Conservation (phyloP, 176 grass and related monocot species). For the Canna indica region DNA sequence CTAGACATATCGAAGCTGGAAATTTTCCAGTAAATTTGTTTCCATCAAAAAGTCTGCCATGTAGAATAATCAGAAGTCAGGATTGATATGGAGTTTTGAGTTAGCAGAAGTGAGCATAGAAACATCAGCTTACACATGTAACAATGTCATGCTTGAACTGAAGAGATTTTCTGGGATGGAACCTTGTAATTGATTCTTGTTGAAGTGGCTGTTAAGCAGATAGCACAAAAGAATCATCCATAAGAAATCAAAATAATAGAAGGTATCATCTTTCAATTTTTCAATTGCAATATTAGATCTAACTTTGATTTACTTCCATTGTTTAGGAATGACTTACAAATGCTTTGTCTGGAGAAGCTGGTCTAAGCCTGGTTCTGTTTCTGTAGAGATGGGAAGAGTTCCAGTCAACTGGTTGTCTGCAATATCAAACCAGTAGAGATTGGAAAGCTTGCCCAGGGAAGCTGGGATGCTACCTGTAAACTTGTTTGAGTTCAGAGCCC, state of each 20-base stretch:
- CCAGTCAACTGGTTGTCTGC: slow-evolving; percentile 68
- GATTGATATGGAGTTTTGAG: background rate
- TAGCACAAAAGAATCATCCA: background rate
- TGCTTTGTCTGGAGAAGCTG: slow-evolving; percentile 61
- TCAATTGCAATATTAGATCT: background rate
- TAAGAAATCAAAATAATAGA: background rate
- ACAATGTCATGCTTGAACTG: slow-evolving; percentile 59
- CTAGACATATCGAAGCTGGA: slow-evolving; percentile 60
- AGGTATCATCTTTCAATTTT: background rate
- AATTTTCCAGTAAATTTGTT: slow-evolving; percentile 62
- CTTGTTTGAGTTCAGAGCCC: slow-evolving; percentile 73
- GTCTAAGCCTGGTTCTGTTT: slow-evolving; percentile 49
- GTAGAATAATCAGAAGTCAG: slow-evolving; percentile 7
- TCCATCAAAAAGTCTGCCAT: slow-evolving; percentile 71
- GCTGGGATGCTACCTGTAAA: slow-evolving; percentile 74
- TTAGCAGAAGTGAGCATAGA: background rate
- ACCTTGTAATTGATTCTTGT: slow-evolving; percentile 76
- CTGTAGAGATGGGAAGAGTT: slow-evolving; percentile 56
- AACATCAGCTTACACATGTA: slow-evolving; percentile 68
- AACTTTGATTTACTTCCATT: background rate
- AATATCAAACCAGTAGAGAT: slow-evolving; percentile 79
- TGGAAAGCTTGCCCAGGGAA: slow-evolving; percentile 72
- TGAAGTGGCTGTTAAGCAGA: slow-evolving; percentile 70
- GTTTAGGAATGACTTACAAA: slow-evolving; percentile 55
- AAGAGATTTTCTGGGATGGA: slow-evolving; percentile 74